Percentiles rank a stretch among this genome's conserved stretches.
These are phyloP conservation scores for Apiotrichum mycotoxinovorans DNA, from an alignment of 1,284 basidiomycete species.

Conservation along the genomic window DNA sequence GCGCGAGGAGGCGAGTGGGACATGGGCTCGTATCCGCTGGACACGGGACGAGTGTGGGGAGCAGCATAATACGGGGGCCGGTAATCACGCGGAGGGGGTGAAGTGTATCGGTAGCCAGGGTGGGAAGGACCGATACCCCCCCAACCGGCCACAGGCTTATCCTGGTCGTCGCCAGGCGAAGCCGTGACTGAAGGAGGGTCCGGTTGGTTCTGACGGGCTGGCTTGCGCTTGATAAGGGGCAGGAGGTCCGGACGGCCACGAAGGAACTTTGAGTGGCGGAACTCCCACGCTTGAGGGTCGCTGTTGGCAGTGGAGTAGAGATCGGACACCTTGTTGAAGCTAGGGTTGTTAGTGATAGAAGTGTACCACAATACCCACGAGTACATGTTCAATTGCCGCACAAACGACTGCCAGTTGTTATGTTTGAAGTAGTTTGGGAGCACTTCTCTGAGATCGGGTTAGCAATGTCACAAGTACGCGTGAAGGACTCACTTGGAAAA, in stretches of 20 bases:
- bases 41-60: neutral
- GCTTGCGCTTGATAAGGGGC: conserved; percentile 48
- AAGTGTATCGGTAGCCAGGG: neutral
- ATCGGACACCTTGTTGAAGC: conserved; percentile 51
- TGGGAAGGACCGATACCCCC: neutral
- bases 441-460: conserved; percentile 30
- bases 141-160: neutral
- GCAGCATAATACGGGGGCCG: conserved; percentile 4
- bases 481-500: conserved; percentile 45
- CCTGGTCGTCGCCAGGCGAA: conserved; percentile 29
- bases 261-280: conserved; percentile 50
- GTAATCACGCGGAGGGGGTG: neutral
- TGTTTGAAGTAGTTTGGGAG: conserved; percentile 53
- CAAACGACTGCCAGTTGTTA: conserved; percentile 53
- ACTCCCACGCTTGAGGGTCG: conserved; percentile 51
- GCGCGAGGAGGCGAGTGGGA: neutral
- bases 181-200: conserved; percentile 13
- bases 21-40: conserved; percentile 1
- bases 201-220: conserved; percentile 29
- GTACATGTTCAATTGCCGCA: conserved; percentile 53
- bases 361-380: conserved; percentile 36
- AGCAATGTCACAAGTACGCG: neutral
- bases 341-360: conserved; percentile 6
- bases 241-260: conserved; percentile 49
- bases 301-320: conserved; percentile 39